Base-by-base conservation (phyloP, 306 rosid genomes). In the Quercus parvula region DNA sequence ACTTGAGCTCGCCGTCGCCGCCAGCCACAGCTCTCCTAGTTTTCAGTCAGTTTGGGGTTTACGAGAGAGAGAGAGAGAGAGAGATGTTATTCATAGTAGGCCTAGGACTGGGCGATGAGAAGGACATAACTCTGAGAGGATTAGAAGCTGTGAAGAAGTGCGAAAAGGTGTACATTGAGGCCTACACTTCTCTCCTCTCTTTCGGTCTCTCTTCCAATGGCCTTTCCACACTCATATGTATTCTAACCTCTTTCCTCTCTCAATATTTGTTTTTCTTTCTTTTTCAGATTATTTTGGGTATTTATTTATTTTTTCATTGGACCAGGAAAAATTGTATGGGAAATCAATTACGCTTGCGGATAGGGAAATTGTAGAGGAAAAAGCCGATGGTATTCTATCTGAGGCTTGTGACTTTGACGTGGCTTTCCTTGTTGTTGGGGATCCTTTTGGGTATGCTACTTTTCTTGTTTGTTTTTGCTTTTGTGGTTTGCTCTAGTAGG, bases 301-400 rank as follows among this genome's bases (percentile, higher is more conserved):
- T 33, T 33, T 9, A 2, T 5, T 20, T 64, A 15, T 31, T 25
- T 59, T 38, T 56, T 8, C 5, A 5, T 52, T 44, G 49, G 17
- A 12, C 35, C 87, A 88, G 98, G 98, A 91, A 85, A 81, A 84
- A 3, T 84, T 94, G 56, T 94, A 91, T 17, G 95, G 97, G 20
- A 91, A 85, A 71, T 61, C 95, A 22, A 87, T 92, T 18, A 91
- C 81, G 71, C 84, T 92, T 64, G 95, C 97, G 0, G 99, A 94
- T 82, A 82, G 99, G 82, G 99, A 94, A 79, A 88, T 90, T 88
- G 97, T 92, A 31, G 97, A 94, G 89, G 99, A 94, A 79, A 92
- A 83, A 33, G 88, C 88, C 0, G 90, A 88, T 27, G 80, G 77
- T 7, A 86, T 88, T 28, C 81, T 88, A 19, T 82, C 78, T 0